A percentile compares a stretch with the other conserved stretches of the same genome.
Evolutionary conservation across 306 rosid species (phyloP).

Genomic region (Dicorynia guianensis): DNA sequence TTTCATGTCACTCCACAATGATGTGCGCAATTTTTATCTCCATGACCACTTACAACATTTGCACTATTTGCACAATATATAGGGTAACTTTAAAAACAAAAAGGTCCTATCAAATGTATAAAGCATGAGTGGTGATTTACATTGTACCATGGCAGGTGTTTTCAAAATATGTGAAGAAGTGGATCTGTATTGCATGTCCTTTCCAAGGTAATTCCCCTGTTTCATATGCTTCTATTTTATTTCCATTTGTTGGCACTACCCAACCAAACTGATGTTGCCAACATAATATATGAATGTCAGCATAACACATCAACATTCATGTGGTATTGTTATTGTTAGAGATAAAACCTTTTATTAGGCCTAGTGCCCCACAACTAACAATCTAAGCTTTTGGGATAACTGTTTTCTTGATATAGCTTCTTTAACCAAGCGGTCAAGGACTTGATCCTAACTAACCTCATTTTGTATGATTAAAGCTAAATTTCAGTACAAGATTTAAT

Average conservation of each 20-base stretch:
- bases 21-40: slow-evolving; percentile 60
- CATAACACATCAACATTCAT: not conserved
- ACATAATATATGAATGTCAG: not conserved
- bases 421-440: too few species aligned
- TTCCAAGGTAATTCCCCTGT: slow-evolving; percentile 71
- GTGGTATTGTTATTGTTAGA: not conserved
- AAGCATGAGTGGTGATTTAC: slow-evolving; percentile 39
- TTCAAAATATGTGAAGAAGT: slow-evolving; percentile 82
- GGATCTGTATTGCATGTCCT: slow-evolving; percentile 94
- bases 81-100: not conserved
- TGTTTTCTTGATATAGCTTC: too few species aligned
- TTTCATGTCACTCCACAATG: slow-evolving; percentile 77
- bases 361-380: too few species aligned
- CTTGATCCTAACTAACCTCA: too few species aligned
- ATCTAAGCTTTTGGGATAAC: too few species aligned
- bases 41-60: slow-evolving; percentile 34
- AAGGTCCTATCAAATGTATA: not conserved
- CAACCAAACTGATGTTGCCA: not conserved
- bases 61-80: slow-evolving; percentile 35
- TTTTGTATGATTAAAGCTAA: too few species aligned
- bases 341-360: too few species aligned
- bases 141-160: slow-evolving; percentile 67
- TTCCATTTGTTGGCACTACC: not conserved
- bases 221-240: not conserved
- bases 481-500: too few species aligned